Evolutionary conservation across 2,329 filamentous ascomycete species (phyloP).

Genomic region (Zymoseptoria ardabiliae): DNA sequence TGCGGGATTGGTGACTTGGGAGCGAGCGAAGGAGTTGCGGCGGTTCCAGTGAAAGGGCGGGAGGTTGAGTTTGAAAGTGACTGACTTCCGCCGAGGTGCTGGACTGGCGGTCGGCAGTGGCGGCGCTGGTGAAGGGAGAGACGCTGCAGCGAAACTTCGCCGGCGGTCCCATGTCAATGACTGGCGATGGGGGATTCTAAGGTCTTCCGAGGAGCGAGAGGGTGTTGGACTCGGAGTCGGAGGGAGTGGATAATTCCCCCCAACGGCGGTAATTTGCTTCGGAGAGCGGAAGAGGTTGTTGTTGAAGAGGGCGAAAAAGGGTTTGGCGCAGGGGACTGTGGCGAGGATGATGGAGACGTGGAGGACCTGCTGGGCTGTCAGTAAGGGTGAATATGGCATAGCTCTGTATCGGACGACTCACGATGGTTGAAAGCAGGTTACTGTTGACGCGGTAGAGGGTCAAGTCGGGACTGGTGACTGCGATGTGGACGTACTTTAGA

Average conservation of each 20-base stretch:
- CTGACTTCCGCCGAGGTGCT: not conserved
- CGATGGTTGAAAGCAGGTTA: constrained; percentile 19
- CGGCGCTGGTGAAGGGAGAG: too few relatives aligned
- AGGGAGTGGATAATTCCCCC: not conserved
- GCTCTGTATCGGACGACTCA: not conserved
- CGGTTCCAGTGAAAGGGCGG: constrained; percentile 4
- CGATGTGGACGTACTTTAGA: constrained; percentile 10
- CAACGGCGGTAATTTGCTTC: not conserved
- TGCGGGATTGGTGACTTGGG: too few relatives aligned
- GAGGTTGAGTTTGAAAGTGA: not conserved
- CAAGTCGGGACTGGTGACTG: constrained; percentile 11
- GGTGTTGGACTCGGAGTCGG: not conserved
- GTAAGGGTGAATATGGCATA: not conserved
- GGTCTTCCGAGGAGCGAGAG: not conserved
- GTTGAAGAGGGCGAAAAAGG: constrained; percentile 22
- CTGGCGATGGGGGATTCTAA: not conserved
- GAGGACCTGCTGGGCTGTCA: constrained; percentile 2
- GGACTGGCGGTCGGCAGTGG: too few relatives aligned
- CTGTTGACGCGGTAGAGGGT: constrained; percentile 12
- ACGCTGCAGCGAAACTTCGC: not conserved
- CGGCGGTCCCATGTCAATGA: not conserved
- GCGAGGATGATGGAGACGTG: constrained; percentile 25
- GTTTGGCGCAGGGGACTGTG: constrained; percentile 26
- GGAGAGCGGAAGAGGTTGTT: not conserved
- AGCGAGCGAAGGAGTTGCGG: constrained; percentile 4